Evolutionary conservation across 2,329 filamentous ascomycete species (phyloP).

Genomic region (Fusarium brachygibbosum): DNA sequence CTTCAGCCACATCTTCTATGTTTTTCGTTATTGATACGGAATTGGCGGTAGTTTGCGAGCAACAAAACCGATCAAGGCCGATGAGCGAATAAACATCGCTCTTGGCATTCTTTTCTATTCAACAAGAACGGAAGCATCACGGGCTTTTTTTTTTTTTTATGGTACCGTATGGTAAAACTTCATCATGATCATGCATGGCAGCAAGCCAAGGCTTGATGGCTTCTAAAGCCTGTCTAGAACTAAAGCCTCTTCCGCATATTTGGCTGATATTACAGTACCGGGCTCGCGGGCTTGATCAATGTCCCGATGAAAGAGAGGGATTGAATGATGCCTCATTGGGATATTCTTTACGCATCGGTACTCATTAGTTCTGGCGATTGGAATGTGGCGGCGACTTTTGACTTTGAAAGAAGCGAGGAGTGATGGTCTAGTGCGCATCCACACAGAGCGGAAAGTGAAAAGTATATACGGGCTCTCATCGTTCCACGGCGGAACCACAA

Average conservation of each 20-base stretch:
- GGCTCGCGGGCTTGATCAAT: not conserved
- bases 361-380: slow-evolving; percentile 1
- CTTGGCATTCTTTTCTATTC: not conserved
- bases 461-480: not conserved
- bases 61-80: not conserved
- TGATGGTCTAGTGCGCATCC: slow-evolving; percentile 2
- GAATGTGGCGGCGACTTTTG: slow-evolving; percentile 31
- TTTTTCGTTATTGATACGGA: not conserved
- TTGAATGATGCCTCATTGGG: slow-evolving; percentile 12
- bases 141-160: not conserved
- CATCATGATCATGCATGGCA: not conserved
- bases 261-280: not conserved
- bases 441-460: not conserved
- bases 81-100: slow-evolving; percentile 20
- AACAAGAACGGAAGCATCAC: not conserved
- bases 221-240: slow-evolving; percentile 22
- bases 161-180: slow-evolving; percentile 2
- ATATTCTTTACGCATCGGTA: not conserved
- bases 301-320: not conserved
- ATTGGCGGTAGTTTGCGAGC: not conserved
- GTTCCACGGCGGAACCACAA: slow-evolving; percentile 16
- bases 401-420: slow-evolving; percentile 10
- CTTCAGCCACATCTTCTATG: slow-evolving; percentile 36
- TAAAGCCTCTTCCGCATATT: slow-evolving; percentile 12
- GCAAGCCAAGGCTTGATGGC: slow-evolving; percentile 2